Evolutionary conservation across 2,329 filamentous ascomycete species (phyloP), one percentile per base, ranked within the genome.

Genomic region (Monosporascus sp.): DNA sequence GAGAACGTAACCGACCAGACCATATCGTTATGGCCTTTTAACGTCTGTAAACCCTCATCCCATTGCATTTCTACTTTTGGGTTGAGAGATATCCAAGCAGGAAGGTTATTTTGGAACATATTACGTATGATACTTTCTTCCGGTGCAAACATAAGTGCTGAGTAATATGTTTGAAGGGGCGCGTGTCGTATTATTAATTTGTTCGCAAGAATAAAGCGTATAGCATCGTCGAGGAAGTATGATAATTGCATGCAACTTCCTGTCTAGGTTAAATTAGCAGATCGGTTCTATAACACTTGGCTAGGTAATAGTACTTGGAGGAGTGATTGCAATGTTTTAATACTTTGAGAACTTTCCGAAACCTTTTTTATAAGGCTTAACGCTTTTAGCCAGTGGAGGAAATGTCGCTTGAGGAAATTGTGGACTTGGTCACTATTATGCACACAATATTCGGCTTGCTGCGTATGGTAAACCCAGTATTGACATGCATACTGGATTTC

Each of bases 311-410:
- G 18, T 58, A 58, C 20, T 58, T 55, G 28, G 45, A 50, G 24
- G 9, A 52, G 31, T 48, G 41, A 51, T 48, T 51, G 53, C 17
- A 63, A 51, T 20, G 9, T 26, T 35, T n/a, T 48, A 2, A 61
- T 45, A 18, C 26, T 52, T 28, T 51, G 31, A 37, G 63, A 26
- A 26, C 55, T 64, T 58, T 57, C 52, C 14, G 35, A 57, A 2
- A 53, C 38, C 38, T 60, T 58, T 45, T 58, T 50, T 20, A 69
- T 62, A 18, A 67, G 59, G 48, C 61, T 63, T 40, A 70, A 58
- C 6, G 64, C 68, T 51, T 72, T 66, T 14, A 72, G 55, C 68
- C 67, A 72, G 50, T 71, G 62, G 2, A 70, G 64, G 49, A 69
- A 58, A 48, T 70, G 64, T 37, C 55, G 48, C 45, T 60, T 46